Evolutionary conservation across 129 eudicot species (phyloP).

Genomic region (Apium graveolens): DNA sequence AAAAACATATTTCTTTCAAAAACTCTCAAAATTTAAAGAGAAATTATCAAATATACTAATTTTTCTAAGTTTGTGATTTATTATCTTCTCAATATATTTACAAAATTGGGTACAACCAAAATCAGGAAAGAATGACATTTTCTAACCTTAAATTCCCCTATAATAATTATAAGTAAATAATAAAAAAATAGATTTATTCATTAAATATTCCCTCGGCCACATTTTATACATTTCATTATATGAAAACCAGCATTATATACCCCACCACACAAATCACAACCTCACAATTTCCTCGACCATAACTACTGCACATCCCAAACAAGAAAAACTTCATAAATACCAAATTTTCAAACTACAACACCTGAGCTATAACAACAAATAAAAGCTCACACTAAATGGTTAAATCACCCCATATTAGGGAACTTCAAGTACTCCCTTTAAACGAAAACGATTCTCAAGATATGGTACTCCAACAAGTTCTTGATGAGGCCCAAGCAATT

Average conservation of each 20-base stretch:
- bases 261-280: background rate
- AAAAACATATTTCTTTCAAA: too few species aligned
- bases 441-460: constrained; percentile 80
- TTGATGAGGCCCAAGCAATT: constrained; percentile 46
- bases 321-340: background rate
- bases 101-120: too few species aligned
- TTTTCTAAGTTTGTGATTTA: too few species aligned
- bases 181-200: too few species aligned
- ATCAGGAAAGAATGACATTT: too few species aligned
- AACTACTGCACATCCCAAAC: background rate
- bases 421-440: constrained; percentile 37
- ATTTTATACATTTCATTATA: too few species aligned
- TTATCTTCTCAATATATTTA: too few species aligned
- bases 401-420: constrained; percentile 22
- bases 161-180: too few species aligned
- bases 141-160: too few species aligned
- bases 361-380: background rate
- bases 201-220: too few species aligned
- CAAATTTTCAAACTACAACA: constrained; percentile 2
- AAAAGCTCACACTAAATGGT: constrained; percentile 17
- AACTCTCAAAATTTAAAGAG: too few species aligned
- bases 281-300: background rate
- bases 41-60: too few species aligned
- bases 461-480: constrained; percentile 51
- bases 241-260: background rate